A percentile compares a stretch with the other conserved stretches of the same genome.
phyloP scores from a whole-genome alignment of 345 rosid genomes.

The Boechera stricta region DNA sequence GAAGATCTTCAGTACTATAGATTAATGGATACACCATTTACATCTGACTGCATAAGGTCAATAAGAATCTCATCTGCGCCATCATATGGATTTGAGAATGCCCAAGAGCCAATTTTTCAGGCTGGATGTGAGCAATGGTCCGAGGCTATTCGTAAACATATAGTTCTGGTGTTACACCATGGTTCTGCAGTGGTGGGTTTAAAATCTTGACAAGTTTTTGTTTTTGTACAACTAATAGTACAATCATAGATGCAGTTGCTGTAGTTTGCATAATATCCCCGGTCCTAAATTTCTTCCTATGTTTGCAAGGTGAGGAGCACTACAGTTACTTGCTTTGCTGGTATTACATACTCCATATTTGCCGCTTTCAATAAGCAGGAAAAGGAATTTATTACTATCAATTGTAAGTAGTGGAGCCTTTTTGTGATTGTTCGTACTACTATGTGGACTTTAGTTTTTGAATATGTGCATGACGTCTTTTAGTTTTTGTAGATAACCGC shows the following conservation, averaged over 20 bases:
- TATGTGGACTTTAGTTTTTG: no score
- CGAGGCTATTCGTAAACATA: constrained; percentile 70
- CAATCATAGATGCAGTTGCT: constrained; percentile 12
- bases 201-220: constrained; percentile 22
- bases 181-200: constrained; percentile 77
- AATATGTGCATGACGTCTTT: constrained; percentile 36
- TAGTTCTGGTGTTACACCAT: constrained; percentile 68
- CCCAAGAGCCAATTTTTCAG: constrained; percentile 49
- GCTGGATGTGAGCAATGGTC: constrained; percentile 77
- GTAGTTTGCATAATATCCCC: constrained; percentile 32
- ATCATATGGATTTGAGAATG: constrained; percentile 59
- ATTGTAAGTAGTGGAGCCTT: constrained; percentile 57
- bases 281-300: constrained; percentile 23
- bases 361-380: constrained; percentile 59
- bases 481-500: constrained; percentile 59
- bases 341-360: constrained; percentile 82
- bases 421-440: constrained; percentile 21
- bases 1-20: constrained; percentile 78
- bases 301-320: constrained; percentile 79
- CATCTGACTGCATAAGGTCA: constrained; percentile 77
- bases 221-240: constrained; percentile 19
- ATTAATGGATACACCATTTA: constrained; percentile 70
- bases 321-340: constrained; percentile 90
- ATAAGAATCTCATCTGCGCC: constrained; percentile 92
- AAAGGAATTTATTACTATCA: constrained; percentile 66